phyloP scores from a whole-genome alignment of 169 alveolate species.

The Sarcocystis neurona region DNA sequence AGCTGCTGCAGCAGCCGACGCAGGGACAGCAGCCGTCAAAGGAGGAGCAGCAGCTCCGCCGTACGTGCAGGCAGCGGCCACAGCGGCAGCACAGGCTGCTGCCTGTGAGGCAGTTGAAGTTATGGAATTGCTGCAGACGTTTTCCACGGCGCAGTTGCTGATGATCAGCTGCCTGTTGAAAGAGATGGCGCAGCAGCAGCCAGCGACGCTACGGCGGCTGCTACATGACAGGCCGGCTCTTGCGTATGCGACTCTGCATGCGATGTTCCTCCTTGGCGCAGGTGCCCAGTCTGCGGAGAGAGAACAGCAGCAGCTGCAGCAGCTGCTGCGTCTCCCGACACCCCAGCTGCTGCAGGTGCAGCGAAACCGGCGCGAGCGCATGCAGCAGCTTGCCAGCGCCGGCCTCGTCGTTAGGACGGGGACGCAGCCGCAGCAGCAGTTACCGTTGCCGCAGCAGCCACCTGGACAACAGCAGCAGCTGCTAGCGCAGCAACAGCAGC shows the following conservation, averaged over 20 bases:
- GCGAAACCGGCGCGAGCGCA: constrained; percentile 9
- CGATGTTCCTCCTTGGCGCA: constrained; percentile 24
- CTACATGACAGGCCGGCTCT: constrained; percentile 34
- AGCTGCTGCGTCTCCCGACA: background rate
- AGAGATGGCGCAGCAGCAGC: constrained; percentile 15
- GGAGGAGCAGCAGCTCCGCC: background rate
- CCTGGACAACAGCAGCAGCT: no score
- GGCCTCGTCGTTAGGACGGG: background rate
- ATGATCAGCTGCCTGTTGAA: background rate
- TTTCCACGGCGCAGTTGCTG: constrained; percentile 46
- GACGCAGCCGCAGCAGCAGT: no score
- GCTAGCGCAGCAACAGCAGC: no score
- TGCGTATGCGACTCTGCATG: constrained; percentile 30
- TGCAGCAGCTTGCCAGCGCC: background rate
- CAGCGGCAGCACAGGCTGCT: background rate
- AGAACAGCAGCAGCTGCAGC: background rate
- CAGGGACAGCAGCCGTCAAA: background rate
- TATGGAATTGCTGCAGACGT: constrained; percentile 40
- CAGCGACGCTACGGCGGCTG: constrained; percentile 34
- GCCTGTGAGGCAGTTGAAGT: constrained; percentile 1
- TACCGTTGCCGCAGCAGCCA: no score
- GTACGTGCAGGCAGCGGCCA: background rate
- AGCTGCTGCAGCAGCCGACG: background rate
- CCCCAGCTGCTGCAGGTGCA: constrained; percentile 6
- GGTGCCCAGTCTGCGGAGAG: background rate